Base-by-base conservation (phyloP, 2,329 filamentous ascomycete genomes). In the Microsporum ferrugineum region DNA sequence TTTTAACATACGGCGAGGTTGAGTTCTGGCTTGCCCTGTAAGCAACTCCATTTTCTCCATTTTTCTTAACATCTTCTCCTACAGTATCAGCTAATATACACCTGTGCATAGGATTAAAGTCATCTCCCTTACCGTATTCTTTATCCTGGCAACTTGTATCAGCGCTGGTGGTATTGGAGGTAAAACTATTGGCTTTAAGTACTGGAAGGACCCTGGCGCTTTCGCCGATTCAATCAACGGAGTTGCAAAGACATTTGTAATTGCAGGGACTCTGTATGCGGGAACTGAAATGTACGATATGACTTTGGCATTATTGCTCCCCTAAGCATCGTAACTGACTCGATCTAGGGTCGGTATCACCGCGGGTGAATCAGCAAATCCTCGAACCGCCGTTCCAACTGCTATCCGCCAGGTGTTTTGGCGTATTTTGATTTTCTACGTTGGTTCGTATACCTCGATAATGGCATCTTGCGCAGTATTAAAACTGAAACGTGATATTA, bases 341-440 rank as follows among this genome's bases (percentile, higher is more conserved):
- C 2, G 14, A 2, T n/a, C 12, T 55, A 72, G 71, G 71, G 71
- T 73, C 39, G 71, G 71, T 2, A 70, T 73, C 41, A 73, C 71
- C 0, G 70, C 72, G 1, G 71, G 72, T 56, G 71, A 73, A 58
- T 71, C 71, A 0, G 61, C 68, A 6, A 80, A 80, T 63, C 78
- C 78, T 0, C 67, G 71, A 27, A 72, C 71, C 36, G 77, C 76
- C 3, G 77, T 80, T 1, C 78, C 78, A 0, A 68, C 71, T 12
- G 77, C 75, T n/a, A 74, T 75, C 51, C 65, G 67, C 29, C 73
- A 76, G 61, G 72, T 75, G 2, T 73, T 76, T 45, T 75, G 71
- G 72, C 73, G 74, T 38, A 76, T 75, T 47, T 61, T 76, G 7
- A 74, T 87, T 41, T 82, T 86, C 62, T 84, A 87, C 57, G 85